A percentile compares a stretch with the other conserved stretches of the same genome.
phyloP scores from a whole-genome alignment of 2,329 filamentous ascomycete species.

The Metarhizium sp. region DNA sequence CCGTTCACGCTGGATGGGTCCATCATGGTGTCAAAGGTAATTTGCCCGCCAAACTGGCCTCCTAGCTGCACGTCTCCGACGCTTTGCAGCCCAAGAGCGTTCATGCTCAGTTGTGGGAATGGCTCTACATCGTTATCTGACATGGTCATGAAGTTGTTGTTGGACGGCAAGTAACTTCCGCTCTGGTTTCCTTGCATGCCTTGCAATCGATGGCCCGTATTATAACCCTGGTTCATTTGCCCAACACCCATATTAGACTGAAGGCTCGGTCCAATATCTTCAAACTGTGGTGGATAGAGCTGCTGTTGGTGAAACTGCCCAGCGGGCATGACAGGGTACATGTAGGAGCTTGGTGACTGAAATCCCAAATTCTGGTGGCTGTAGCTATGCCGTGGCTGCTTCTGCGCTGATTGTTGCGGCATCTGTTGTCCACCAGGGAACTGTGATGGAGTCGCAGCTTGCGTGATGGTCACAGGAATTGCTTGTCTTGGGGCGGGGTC shows the following conservation, averaged over 20 bases:
- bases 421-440: constrained; percentile 9
- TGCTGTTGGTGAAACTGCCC: constrained; percentile 15
- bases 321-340: constrained; percentile 18
- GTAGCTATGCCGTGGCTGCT: constrained; percentile 8
- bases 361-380: constrained; percentile 8
- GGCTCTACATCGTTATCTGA: constrained; percentile 19
- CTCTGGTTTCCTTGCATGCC: constrained; percentile 14
- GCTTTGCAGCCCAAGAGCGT: constrained; percentile 23
- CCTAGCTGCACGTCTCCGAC: constrained; percentile 14
- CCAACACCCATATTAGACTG: constrained; percentile 16
- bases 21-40: constrained; percentile 22
- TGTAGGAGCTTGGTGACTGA: constrained; percentile 11
- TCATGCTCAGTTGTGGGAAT: constrained; percentile 18
- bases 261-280: constrained; percentile 17
- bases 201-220: constrained; percentile 13
- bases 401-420: constrained; percentile 12
- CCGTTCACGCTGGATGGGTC: constrained; percentile 21
- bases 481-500: constrained; percentile 36
- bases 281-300: constrained; percentile 18
- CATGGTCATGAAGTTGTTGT: constrained; percentile 16
- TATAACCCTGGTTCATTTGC: constrained; percentile 16
- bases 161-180: constrained; percentile 14
- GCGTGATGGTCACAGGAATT: constrained; percentile 14
- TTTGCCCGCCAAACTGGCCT: constrained; percentile 9
- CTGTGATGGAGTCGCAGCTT: constrained; percentile 13